Base-by-base conservation (phyloP, 192 early-diverging fungal genomes). In the Chytriomyces sp. region DNA sequence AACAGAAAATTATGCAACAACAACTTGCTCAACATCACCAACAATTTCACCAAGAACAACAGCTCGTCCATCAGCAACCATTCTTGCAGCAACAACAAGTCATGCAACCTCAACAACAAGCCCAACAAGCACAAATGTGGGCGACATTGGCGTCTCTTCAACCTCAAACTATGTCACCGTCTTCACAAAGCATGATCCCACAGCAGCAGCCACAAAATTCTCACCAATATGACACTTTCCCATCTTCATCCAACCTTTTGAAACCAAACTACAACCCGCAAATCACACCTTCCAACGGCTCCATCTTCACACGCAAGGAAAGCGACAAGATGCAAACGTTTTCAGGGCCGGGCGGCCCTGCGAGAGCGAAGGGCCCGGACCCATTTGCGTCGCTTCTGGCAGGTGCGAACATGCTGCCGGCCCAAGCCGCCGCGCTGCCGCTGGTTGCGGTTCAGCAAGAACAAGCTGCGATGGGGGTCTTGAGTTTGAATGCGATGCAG, bases 11-110 rank as follows among this genome's bases (percentile, higher is more conserved):
- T 57, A 38, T 40, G 2, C 79, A 77, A 39, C 74, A 76, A 38
- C 79, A 77, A 33, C 75, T 49, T 25, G 22, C 37, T 33, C 75
- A 78, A 25, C 26, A 19, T 26, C 26, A 58, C 67, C 63, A 68
- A n/a, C 78, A 80, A 49, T 60, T 75, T 52, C 72, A 77, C 32
- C 80, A 78, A 25, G 76, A 75, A 32, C 64, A 74, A 58, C 68
- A 78, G 12, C 52, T 58, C 26, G 39, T 67, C 17, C 56, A 63
- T 8, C 64, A 64, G 64, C 67, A 66, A 10, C 53, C 61, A 39
- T 52, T 68, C 34, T n/a, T 4, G 7, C 62, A 14, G 55, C 73
- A 49, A 49, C 22, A 12, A 22, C 44, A 49, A 49, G 22, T 49
- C 44, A 19, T 22, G 44, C 44, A 49, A 49, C 44, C 44, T 49